Evolutionary conservation across 768 basidiomycete species (phyloP).

Genomic region (Artomyces pyxidatus): DNA sequence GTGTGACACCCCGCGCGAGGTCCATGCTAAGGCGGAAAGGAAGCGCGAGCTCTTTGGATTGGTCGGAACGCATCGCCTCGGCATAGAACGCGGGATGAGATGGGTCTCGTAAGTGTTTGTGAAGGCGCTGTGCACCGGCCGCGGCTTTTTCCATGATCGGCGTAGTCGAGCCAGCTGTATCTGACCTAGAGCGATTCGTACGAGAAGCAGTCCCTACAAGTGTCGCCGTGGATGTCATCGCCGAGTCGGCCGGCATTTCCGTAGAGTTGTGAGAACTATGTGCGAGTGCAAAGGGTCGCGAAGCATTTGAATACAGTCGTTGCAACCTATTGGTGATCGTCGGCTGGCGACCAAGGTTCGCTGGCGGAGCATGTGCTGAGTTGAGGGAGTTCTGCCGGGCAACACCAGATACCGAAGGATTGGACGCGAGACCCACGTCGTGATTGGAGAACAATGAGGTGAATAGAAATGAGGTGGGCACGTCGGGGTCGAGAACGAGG

Average conservation of each 20-base stretch:
- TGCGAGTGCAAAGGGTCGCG: slow-evolving; percentile 47
- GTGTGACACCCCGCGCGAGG: slow-evolving; percentile 46
- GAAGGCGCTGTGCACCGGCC: slow-evolving; percentile 27
- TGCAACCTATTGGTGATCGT: slow-evolving; percentile 40
- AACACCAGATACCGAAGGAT: slow-evolving; percentile 11
- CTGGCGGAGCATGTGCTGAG: slow-evolving; percentile 19
- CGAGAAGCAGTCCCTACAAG: slow-evolving; percentile 4
- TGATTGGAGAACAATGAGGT: slow-evolving; percentile 28
- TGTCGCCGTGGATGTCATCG: slow-evolving; percentile 10
- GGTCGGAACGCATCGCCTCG: slow-evolving; percentile 37
- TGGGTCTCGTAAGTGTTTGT: slow-evolving; percentile 35
- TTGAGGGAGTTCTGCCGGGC: neutral
- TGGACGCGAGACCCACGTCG: slow-evolving; percentile 24
- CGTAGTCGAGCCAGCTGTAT: slow-evolving; percentile 24
- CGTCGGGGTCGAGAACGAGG: slow-evolving; percentile 77
- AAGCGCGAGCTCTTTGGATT: slow-evolving; percentile 37
- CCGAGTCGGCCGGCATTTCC: slow-evolving; percentile 5
- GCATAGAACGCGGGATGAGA: slow-evolving; percentile 44
- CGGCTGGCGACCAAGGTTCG: slow-evolving; percentile 34
- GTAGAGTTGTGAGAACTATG: slow-evolving; percentile 18
- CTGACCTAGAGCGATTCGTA: slow-evolving; percentile 20
- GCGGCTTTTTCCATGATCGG: slow-evolving; percentile 28
- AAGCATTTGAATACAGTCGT: slow-evolving; percentile 36
- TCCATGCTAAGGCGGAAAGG: slow-evolving; percentile 58
- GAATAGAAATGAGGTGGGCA: slow-evolving; percentile 45